A percentile compares a stretch with the other conserved stretches of the same genome.
Conservation (phyloP, 805 yeast genomes). For the Cyberlindnera meyerae region DNA sequence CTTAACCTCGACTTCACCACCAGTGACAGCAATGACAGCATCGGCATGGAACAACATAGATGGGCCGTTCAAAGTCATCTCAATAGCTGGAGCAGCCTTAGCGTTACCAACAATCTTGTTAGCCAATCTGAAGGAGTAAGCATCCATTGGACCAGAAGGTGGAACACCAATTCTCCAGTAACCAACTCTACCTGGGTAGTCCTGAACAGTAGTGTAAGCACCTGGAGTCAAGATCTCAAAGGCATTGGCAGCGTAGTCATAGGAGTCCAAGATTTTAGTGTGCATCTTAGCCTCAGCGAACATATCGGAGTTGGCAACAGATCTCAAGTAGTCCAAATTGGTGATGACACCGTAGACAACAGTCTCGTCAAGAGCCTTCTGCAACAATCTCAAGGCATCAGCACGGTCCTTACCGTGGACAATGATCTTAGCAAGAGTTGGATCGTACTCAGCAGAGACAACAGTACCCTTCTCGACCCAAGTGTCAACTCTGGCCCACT, state of each 20-base stretch:
- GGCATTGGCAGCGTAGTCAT: conserved; percentile 73
- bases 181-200: conserved; percentile 87
- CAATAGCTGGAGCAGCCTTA: conserved; percentile 79
- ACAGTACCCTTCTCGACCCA: conserved; percentile 91
- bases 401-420: conserved; percentile 87
- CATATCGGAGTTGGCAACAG: conserved; percentile 79
- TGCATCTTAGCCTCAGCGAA: conserved; percentile 79
- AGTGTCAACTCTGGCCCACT: conserved; percentile 89
- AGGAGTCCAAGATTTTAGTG: conserved; percentile 83
- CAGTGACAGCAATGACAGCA: conserved; percentile 74
- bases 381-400: conserved; percentile 75
- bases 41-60: conserved; percentile 78
- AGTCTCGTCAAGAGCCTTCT: conserved; percentile 81
- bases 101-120: conserved; percentile 89
- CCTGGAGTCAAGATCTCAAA: conserved; percentile 86
- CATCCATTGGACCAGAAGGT: conserved; percentile 98
- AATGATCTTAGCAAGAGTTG: conserved; percentile 92
- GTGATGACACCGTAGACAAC: conserved; percentile 84
- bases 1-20: conserved; percentile 70
- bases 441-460: conserved; percentile 91
- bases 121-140: conserved; percentile 82
- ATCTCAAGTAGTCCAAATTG: conserved; percentile 82
- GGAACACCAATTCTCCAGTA: conserved; percentile 78
- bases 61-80: conserved; percentile 85
- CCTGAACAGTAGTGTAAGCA: conserved; percentile 94